Evolutionary conservation across 2,329 filamentous ascomycete species (phyloP), one percentile per base, ranked within the genome.

Genomic region (Colletotrichum tamarilloi): DNA sequence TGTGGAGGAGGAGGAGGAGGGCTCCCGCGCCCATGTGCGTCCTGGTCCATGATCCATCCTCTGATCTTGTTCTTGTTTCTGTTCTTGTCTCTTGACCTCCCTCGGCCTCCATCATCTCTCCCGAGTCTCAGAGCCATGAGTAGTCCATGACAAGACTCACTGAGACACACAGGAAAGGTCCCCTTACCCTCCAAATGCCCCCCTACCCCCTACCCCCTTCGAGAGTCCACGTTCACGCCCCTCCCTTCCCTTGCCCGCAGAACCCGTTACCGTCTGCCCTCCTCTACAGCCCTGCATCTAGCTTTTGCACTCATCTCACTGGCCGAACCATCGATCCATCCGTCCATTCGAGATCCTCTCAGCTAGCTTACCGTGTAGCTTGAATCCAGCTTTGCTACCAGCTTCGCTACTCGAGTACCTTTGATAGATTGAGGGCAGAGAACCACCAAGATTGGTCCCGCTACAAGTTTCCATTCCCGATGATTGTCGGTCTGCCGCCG

Each of bases 241-340:
- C 55, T 58, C 28, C 8, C 55, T 58, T 22, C 32, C 42, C 30
- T 26, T 52, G 42, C 32, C 56, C 30, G 49, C 55, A 46, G 26
- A 22, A 22, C 30, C 30, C 46, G 24, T 30, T 38, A 32, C 26
- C n/a, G 30, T 28, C 30, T 22, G 28, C 22, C 32, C 66, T 38
- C 60, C 55, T 57, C 56, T 67, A 46, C 60, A 72, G 69, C 64
- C 69, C 64, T 68, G 65, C 42, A 59, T 30, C 28, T 49, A n/a
- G 19, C 28, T 19, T 26, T 52, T 46, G 38, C 24, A 62, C 67
- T 64, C 57, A 56, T 60, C 56, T 28, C 46, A 52, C 38, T 49
- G 24, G 38, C 26, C 19, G 59, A 32, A 19, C 59, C 38, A 49
- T 62, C 59, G 24, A 60, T 60, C 63, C 63, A 57, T 49, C 57